Evolutionary conservation across 2,329 filamentous ascomycete species (phyloP).

Genomic region (Sporothrix globosa): DNA sequence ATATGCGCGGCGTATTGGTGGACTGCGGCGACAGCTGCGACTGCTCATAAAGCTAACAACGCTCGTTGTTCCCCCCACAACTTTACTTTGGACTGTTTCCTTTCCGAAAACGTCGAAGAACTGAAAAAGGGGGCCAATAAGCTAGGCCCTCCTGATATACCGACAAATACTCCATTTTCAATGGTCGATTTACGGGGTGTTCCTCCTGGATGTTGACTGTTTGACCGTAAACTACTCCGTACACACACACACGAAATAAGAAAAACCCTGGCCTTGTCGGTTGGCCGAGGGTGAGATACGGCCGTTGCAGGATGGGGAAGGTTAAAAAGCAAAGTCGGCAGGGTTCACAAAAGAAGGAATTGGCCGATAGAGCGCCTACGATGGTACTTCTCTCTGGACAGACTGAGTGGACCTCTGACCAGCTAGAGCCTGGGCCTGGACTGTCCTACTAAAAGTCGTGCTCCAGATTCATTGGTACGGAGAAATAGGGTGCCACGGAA

Average conservation of each 20-base stretch:
- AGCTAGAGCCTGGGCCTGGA: no score
- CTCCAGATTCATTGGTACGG: background rate
- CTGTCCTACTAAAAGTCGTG: no score
- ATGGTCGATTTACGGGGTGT: no score
- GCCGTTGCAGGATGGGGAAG: background rate
- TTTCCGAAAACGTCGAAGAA: no score
- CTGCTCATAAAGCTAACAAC: background rate
- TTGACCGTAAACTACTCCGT: background rate
- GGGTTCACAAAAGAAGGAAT: constrained; percentile 10
- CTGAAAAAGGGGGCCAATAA: no score
- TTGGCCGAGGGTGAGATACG: background rate
- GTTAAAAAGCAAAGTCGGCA: background rate
- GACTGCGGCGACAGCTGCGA: background rate
- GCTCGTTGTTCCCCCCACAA: background rate
- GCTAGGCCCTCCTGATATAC: no score
- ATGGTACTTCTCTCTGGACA: no score
- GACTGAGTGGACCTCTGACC: no score
- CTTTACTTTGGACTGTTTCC: background rate
- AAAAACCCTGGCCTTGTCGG: background rate
- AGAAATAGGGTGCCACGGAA: background rate
- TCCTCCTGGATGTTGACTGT: background rate
- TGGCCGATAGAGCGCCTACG: background rate
- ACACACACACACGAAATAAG: no score
- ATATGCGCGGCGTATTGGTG: constrained; percentile 1
- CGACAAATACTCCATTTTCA: no score